Conservation (phyloP, 2,329 filamentous ascomycete species). For the Pseudogymnoascus sp. region DNA sequence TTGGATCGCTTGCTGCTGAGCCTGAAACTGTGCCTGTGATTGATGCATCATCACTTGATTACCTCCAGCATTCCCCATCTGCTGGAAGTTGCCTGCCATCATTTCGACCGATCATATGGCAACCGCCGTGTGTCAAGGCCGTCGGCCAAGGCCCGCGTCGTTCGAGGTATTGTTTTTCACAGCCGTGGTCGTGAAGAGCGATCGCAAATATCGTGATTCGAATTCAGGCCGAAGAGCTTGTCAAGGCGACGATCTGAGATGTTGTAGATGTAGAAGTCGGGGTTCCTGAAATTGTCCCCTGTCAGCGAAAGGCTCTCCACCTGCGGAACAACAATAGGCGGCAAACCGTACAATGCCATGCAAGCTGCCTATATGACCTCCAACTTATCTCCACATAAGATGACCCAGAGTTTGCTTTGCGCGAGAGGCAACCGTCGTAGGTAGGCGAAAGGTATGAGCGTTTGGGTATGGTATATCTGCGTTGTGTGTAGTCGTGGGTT, state of each 20-base stretch:
- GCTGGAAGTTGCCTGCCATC: slow-evolving; percentile 29
- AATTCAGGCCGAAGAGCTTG: background rate
- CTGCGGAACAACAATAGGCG: slow-evolving; percentile 1
- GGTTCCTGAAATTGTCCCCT: background rate
- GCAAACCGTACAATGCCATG: slow-evolving; percentile 5
- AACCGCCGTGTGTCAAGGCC: slow-evolving; percentile 5
- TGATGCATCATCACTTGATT: slow-evolving; percentile 15
- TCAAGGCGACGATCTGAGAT: background rate
- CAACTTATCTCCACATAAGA: slow-evolving; percentile 5
- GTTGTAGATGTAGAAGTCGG: slow-evolving; percentile 8
- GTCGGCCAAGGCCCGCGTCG: slow-evolving; percentile 5
- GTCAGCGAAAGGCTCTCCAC: slow-evolving; percentile 1
- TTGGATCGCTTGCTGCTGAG: slow-evolving; percentile 19
- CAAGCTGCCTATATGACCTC: slow-evolving; percentile 5
- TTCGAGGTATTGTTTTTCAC: background rate
- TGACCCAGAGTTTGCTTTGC: background rate
- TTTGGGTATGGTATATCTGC: background rate
- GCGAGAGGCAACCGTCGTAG: slow-evolving; percentile 1
- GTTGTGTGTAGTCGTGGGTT: background rate
- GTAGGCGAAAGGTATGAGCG: background rate
- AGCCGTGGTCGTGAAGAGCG: background rate
- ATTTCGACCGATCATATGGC: slow-evolving; percentile 16
- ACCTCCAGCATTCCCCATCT: slow-evolving; percentile 26
- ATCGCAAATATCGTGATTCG: slow-evolving; percentile 3
- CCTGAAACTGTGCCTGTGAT: slow-evolving; percentile 3